Evolutionary conservation across 495 filamentous ascomycete species (phyloP).

Genomic region (Bacidia rubella): DNA sequence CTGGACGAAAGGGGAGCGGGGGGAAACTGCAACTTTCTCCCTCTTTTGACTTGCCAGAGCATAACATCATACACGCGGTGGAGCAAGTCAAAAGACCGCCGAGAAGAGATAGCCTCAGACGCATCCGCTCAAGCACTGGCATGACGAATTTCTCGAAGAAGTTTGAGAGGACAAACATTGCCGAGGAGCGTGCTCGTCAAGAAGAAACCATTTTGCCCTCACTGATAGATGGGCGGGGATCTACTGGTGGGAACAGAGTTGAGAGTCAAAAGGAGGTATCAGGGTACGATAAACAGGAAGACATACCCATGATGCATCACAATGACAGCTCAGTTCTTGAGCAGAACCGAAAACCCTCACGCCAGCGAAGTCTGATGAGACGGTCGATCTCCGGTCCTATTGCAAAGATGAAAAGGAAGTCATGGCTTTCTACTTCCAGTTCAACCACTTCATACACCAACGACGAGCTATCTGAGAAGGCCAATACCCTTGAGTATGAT

Average conservation of each 20-base stretch:
- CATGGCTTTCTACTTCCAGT: conserved; percentile 50
- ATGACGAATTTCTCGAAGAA: neutral
- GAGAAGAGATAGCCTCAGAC: neutral
- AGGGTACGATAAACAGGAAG: too few relatives aligned
- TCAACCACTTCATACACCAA: conserved; percentile 42
- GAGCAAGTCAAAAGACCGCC: neutral
- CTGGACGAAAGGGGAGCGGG: neutral
- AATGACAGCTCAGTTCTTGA: neutral
- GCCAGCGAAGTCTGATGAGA: conserved; percentile 17
- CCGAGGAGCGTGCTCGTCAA: neutral
- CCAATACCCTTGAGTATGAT: neutral
- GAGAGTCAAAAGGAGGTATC: neutral
- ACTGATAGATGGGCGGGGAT: neutral
- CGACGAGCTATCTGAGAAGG: conserved; percentile 21
- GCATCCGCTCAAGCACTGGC: neutral
- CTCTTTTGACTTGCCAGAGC: neutral
- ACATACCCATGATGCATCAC: too few relatives aligned
- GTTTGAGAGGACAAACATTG: neutral
- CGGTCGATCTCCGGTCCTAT: conserved; percentile 50
- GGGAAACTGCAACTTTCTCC: neutral
- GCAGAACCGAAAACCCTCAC: neutral
- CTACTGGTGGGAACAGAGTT: neutral
- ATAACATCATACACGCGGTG: neutral
- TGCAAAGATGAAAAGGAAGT: conserved; percentile 50
- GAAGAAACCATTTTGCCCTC: neutral